Percentiles rank a stretch among this genome's conserved stretches.
phyloP scores from a whole-genome alignment of 164 flowering plant species.

The Saururus chinensis region DNA sequence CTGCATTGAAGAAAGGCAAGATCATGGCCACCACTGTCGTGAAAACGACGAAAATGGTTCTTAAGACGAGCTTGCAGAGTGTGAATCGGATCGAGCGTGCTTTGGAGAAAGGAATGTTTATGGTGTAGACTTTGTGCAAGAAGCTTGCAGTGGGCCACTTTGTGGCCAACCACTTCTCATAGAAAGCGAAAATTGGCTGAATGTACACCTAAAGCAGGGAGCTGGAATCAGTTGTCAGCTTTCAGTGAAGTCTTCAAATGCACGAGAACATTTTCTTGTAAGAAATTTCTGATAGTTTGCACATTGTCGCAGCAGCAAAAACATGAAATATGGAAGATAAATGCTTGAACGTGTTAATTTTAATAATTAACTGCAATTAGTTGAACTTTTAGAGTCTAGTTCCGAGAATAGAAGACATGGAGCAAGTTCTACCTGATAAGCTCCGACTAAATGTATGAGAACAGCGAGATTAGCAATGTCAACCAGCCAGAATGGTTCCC shows the following conservation, averaged over 20 bases:
- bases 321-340: too few species aligned
- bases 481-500: constrained; percentile 14
- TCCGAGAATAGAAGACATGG: not conserved
- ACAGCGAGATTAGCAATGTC: constrained; percentile 27
- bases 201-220: constrained; percentile 6
- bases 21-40: constrained; percentile 28
- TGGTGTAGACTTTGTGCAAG: constrained; percentile 5
- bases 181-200: constrained; percentile 14
- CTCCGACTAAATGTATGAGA: constrained; percentile 29
- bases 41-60: constrained; percentile 18
- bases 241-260: not conserved
- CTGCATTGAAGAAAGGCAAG: constrained; percentile 39
- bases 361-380: too few species aligned
- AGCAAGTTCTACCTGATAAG: constrained; percentile 22
- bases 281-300: too few species aligned
- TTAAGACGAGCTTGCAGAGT: constrained; percentile 15
- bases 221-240: not conserved
- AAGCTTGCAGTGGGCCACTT: constrained; percentile 8
- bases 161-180: constrained; percentile 6
- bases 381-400: too few species aligned
- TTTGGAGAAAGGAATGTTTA: constrained; percentile 3
- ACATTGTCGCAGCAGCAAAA: too few species aligned
- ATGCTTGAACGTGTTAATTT: too few species aligned
- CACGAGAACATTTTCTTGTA: too few species aligned
- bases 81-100: constrained; percentile 10